Evolutionary conservation across 306 rosid species (phyloP).

Genomic region (Inga laurina): DNA sequence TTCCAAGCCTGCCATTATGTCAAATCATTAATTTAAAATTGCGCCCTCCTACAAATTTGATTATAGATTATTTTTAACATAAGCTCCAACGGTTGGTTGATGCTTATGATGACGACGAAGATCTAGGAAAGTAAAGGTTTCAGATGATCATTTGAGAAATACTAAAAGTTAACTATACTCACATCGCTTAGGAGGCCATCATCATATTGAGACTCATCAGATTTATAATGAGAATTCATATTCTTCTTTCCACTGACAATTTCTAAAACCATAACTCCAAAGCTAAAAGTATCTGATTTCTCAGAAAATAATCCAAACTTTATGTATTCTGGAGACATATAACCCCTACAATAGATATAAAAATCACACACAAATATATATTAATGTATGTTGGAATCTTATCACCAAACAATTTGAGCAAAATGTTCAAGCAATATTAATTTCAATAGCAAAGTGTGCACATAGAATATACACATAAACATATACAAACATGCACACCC

Average conservation of each 20-base stretch:
- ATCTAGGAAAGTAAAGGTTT: no score
- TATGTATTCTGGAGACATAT: not conserved
- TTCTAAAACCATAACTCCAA: not conserved
- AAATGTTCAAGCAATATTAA: not conserved
- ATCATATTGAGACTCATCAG: no score
- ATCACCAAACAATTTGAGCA: no score
- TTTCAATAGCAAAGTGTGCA: not conserved
- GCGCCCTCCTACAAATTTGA: no score
- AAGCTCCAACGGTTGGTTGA: no score
- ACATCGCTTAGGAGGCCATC: not conserved
- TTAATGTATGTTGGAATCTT: not conserved
- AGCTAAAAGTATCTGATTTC: not conserved
- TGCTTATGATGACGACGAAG: no score
- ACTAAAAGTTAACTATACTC: not conserved
- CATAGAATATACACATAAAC: no score
- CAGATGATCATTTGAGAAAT: no score
- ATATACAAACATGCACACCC: no score
- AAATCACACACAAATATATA: not conserved
- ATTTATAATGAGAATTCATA: not conserved
- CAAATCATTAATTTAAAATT: not conserved
- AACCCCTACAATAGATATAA: not conserved
- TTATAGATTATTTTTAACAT: no score
- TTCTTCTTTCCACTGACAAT: not conserved
- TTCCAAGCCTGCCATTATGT: conserved; percentile 37
- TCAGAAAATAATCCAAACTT: not conserved